These are phyloP conservation scores for Lipomyces spencermartinsiae DNA, from an alignment of 805 yeast species.

Conservation along the genomic window DNA sequence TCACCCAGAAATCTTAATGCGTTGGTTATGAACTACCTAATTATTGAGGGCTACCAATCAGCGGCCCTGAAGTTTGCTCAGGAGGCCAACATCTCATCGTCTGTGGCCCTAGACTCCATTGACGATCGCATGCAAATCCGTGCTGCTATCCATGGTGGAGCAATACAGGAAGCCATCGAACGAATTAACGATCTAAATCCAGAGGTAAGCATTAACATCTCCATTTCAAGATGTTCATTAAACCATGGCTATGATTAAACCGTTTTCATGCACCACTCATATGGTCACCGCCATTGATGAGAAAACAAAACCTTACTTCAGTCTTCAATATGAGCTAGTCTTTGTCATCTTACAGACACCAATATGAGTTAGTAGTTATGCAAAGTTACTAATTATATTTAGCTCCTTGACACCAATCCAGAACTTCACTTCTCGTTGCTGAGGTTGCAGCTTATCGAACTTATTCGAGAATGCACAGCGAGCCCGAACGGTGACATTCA, in stretches of 20 bases:
- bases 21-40: constrained; percentile 72
- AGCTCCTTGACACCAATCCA: constrained; percentile 64
- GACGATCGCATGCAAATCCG: constrained; percentile 61
- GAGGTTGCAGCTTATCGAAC: constrained; percentile 76
- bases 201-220: constrained; percentile 43
- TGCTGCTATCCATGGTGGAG: constrained; percentile 61
- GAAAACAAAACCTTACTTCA: constrained; percentile 39
- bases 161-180: constrained; percentile 63
- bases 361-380: constrained; percentile 36
- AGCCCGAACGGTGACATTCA: constrained; percentile 32
- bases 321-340: constrained; percentile 41
- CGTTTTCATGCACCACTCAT: constrained; percentile 44
- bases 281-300: constrained; percentile 36
- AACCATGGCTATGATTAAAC: constrained; percentile 35
- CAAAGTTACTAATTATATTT: background rate
- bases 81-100: constrained; percentile 51
- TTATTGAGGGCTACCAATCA: constrained; percentile 76
- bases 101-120: constrained; percentile 58
- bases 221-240: background rate
- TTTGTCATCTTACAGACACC: constrained; percentile 37
- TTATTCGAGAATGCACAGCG: constrained; percentile 63
- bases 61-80: constrained; percentile 67
- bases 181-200: constrained; percentile 67
- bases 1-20: constrained; percentile 50
- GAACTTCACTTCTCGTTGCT: constrained; percentile 74